phyloP scores from a whole-genome alignment of 2,329 filamentous ascomycete genomes.

The Neofusicoccum sp. region DNA sequence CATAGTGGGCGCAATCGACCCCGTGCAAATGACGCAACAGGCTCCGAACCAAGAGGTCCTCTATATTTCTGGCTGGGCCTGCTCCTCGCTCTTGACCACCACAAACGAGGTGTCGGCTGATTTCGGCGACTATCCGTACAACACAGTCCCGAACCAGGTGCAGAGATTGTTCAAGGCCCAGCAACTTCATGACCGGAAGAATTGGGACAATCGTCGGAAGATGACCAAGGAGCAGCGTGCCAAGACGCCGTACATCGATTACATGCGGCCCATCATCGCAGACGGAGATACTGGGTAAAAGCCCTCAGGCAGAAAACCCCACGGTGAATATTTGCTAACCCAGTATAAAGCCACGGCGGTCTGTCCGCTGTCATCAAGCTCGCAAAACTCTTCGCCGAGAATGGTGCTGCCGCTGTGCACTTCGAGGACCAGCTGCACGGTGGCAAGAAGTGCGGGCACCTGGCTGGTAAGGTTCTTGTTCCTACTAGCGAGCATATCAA shows the following conservation, averaged over 20 bases:
- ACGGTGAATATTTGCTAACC: neutral
- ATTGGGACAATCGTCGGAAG: constrained; percentile 82
- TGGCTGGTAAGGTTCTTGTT: constrained; percentile 93
- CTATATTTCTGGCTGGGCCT: constrained; percentile 97
- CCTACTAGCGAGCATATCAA: constrained; percentile 96
- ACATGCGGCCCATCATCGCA: constrained; percentile 89
- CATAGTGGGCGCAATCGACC: constrained; percentile 92
- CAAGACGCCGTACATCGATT: constrained; percentile 81
- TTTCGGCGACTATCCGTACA: constrained; percentile 98
- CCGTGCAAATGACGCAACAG: constrained; percentile 99
- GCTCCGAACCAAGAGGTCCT: constrained; percentile 93
- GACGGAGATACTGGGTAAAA: constrained; percentile 82
- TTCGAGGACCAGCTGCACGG: constrained; percentile 98
- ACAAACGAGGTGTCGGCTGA: constrained; percentile 98
- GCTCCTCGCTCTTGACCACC: constrained; percentile 84
- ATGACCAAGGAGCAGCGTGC: constrained; percentile 71
- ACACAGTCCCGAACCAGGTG: constrained; percentile 97
- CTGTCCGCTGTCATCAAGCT: constrained; percentile 91
- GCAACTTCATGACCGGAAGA: constrained; percentile 92
- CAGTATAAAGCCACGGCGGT: constrained; percentile 68
- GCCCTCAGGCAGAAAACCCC: constrained; percentile 39
- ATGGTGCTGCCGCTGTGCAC: constrained; percentile 92
- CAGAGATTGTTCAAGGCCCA: constrained; percentile 95
- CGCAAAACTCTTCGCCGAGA: constrained; percentile 95
- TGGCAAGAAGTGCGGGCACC: constrained; percentile 96